Conservation (phyloP, 352 stramenopile species). For the Phytophthora kernoviae region DNA sequence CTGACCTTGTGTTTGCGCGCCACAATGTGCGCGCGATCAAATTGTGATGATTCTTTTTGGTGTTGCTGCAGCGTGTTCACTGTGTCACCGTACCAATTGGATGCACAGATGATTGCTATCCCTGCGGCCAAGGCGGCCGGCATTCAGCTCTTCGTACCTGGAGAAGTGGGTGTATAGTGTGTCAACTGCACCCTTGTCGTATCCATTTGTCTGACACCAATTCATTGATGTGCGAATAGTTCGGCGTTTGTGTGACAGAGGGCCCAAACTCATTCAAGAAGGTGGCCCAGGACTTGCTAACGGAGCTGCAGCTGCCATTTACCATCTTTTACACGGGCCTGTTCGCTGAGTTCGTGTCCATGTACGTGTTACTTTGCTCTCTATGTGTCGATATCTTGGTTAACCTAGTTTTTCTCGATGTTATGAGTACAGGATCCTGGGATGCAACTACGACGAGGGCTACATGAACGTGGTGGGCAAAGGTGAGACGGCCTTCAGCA, state of each 20-base stretch:
- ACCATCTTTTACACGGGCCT: conserved; percentile 27
- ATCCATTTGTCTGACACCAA: neutral
- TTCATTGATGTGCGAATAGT: conserved; percentile 3
- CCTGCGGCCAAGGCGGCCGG: conserved; percentile 13
- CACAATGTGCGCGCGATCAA: neutral
- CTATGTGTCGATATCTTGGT: neutral
- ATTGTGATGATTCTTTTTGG: neutral
- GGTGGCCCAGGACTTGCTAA: conserved; percentile 21
- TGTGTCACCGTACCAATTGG: conserved; percentile 13
- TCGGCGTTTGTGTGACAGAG: conserved; percentile 16
- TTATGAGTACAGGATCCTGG: conserved; percentile 10
- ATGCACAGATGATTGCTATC: neutral
- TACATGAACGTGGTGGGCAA: conserved; percentile 22
- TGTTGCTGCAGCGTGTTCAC: conserved; percentile 3
- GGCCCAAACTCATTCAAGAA: conserved; percentile 23
- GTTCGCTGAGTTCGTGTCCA: conserved; percentile 16
- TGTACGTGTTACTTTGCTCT: neutral
- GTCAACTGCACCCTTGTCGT: neutral
- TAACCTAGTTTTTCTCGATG: neutral
- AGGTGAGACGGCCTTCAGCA: conserved; percentile 16
- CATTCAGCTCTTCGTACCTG: conserved; percentile 20
- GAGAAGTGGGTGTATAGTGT: conserved; percentile 2
- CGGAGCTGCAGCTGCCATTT: conserved; percentile 13
- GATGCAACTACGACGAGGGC: conserved; percentile 21
- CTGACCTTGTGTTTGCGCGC: neutral